These are phyloP conservation scores for Stylosanthes scabra DNA, from an alignment of 331 rosid genomes.

Conservation along the genomic window DNA sequence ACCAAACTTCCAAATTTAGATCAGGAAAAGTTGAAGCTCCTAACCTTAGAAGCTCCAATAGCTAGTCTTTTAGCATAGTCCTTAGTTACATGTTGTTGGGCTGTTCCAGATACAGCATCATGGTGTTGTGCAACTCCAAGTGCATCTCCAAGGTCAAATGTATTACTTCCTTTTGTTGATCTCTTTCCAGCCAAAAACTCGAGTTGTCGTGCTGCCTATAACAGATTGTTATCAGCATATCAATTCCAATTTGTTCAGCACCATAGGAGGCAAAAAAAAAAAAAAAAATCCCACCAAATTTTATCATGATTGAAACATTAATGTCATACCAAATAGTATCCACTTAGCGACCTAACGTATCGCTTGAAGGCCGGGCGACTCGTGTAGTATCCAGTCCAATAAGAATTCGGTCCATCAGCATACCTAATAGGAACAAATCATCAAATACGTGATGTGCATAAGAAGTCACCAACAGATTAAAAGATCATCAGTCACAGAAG, in stretches of 20 bases:
- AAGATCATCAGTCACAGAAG: too few species aligned
- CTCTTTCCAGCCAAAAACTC: conserved; percentile 65
- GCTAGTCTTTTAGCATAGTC: conserved; percentile 85
- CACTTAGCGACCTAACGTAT: conserved; percentile 75
- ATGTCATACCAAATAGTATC: conserved; percentile 80
- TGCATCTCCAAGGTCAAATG: conserved; percentile 77
- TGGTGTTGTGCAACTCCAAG: conserved; percentile 90
- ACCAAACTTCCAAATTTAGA: background rate
- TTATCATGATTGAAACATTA: conserved; percentile 21
- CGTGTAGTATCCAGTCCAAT: conserved; percentile 89
- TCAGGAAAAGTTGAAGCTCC: conserved; percentile 16
- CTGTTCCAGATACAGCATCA: conserved; percentile 89
- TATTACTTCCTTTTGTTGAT: conserved; percentile 36
- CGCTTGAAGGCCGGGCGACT: conserved; percentile 84
- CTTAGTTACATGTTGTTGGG: conserved; percentile 83
- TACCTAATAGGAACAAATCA: conserved; percentile 59
- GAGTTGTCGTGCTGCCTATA: conserved; percentile 81
- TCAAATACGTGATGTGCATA: conserved; percentile 25
- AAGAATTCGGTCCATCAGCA: conserved; percentile 69
- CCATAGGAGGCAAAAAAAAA: background rate
- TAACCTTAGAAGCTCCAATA: conserved; percentile 76
- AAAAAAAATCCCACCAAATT: conserved; percentile 14
- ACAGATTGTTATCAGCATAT: background rate
- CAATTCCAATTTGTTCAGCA: conserved; percentile 15
- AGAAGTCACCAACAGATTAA: conserved; percentile 9